Conservation (phyloP, 2,329 filamentous ascomycete genomes). For the Aspergillus sp. region DNA sequence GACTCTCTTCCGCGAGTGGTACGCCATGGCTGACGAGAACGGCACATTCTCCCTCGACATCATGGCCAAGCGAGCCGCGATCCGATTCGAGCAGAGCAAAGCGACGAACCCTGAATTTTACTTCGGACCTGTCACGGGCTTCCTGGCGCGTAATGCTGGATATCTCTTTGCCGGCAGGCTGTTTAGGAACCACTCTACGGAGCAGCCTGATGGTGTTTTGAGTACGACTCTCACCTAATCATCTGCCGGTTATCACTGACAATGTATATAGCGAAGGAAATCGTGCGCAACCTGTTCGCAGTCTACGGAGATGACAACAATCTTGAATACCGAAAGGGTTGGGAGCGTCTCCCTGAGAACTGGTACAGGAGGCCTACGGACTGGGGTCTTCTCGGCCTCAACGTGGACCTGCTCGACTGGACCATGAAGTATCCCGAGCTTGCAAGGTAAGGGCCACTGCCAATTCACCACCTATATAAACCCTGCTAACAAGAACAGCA, state of each 20-base stretch:
- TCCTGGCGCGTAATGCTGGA: conserved; percentile 51
- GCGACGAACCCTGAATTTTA: conserved; percentile 56
- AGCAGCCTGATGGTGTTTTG: conserved; percentile 39
- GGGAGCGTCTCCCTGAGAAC: conserved; percentile 54
- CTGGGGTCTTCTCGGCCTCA: conserved; percentile 49
- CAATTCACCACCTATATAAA: neutral
- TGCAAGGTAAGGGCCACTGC: conserved; percentile 20
- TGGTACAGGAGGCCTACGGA: conserved; percentile 51
- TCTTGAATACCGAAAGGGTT: conserved; percentile 48
- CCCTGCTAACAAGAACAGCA: conserved; percentile 22
- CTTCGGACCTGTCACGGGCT: conserved; percentile 54
- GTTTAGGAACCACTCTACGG: conserved; percentile 46
- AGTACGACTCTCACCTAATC: conserved; percentile 27
- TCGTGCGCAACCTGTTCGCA: conserved; percentile 50
- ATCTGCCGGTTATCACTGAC: conserved; percentile 2
- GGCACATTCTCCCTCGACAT: conserved; percentile 44
- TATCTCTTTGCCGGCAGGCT: conserved; percentile 48
- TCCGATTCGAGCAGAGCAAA: conserved; percentile 50
- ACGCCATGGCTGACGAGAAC: conserved; percentile 39
- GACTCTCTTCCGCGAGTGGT: conserved; percentile 51
- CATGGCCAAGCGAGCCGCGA: conserved; percentile 45
- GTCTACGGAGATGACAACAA: conserved; percentile 45
- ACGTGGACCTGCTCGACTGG: conserved; percentile 41
- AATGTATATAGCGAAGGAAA: conserved; percentile 33
- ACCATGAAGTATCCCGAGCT: conserved; percentile 45